phyloP scores from a whole-genome alignment of 2,329 filamentous ascomycete species.

The Acephala macrosclerotiorum region DNA sequence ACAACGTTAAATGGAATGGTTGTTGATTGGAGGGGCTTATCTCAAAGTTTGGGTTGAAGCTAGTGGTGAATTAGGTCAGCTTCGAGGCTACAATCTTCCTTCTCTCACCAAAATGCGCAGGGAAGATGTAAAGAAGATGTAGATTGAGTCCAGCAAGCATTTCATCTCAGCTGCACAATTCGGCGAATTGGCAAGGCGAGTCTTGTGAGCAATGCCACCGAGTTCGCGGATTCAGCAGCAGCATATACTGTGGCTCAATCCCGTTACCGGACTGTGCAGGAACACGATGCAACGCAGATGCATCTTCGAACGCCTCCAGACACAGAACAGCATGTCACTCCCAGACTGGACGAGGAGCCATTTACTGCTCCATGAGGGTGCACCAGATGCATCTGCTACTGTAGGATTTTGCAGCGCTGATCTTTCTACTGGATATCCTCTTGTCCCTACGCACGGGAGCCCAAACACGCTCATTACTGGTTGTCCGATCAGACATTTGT shows the following conservation, averaged over 20 bases:
- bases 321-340: background rate
- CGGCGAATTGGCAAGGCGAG: background rate
- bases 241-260: background rate
- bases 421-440: no score
- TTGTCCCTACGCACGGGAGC: background rate
- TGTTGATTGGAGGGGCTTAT: slow-evolving; percentile 14
- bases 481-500: no score
- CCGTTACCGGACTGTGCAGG: background rate
- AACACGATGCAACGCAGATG: background rate
- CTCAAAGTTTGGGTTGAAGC: background rate
- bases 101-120: background rate
- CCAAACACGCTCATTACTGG: background rate
- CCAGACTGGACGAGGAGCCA: no score
- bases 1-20: slow-evolving; percentile 18
- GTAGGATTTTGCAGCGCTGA: no score
- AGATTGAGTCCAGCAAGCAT: background rate
- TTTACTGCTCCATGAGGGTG: no score
- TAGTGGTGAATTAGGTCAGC: background rate
- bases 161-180: background rate
- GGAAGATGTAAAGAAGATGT: no score
- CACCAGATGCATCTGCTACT: no score
- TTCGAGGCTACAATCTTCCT: background rate
- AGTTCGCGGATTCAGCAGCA: background rate
- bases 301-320: background rate
- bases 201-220: background rate